Conservation (phyloP, 768 basidiomycete species). For the Nevesoporus exiguus region DNA sequence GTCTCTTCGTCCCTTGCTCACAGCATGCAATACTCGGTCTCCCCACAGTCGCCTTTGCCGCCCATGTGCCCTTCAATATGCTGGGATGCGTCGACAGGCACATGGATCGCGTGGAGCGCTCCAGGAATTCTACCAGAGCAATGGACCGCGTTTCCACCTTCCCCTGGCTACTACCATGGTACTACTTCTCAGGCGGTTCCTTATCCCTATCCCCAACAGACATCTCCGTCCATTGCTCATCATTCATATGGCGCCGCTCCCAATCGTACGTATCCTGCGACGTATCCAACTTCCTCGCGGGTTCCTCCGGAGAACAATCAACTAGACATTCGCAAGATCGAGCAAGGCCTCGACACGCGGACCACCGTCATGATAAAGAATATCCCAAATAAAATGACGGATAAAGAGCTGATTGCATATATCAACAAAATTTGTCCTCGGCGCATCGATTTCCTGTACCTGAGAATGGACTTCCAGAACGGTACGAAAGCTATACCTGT, state of each 20-base stretch:
- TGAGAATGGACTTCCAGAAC: constrained; percentile 83
- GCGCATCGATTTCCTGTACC: constrained; percentile 81
- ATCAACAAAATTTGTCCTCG: constrained; percentile 72
- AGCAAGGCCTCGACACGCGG: constrained; percentile 72
- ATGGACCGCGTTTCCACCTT: constrained; percentile 28
- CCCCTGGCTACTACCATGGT: constrained; percentile 28
- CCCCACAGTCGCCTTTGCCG: constrained; percentile 28
- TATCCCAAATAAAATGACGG: constrained; percentile 89
- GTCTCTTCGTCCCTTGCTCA: constrained; percentile 26
- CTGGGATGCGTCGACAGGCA: constrained; percentile 30
- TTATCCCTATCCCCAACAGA: constrained; percentile 29
- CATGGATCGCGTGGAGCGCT: constrained; percentile 30
- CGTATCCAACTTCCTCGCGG: constrained; percentile 29
- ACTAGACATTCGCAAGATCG: constrained; percentile 68
- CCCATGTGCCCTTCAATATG: constrained; percentile 27
- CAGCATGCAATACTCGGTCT: constrained; percentile 27
- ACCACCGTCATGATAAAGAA: constrained; percentile 92
- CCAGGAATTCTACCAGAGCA: constrained; percentile 27
- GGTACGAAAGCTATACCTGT: constrained; percentile 39
- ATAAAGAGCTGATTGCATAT: constrained; percentile 63
- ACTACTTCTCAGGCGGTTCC: constrained; percentile 19
- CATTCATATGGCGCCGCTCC: constrained; percentile 18
- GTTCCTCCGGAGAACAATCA: constrained; percentile 45
- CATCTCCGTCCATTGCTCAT: constrained; percentile 21
- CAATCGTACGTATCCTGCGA: constrained; percentile 19